A percentile compares a stretch with the other conserved stretches of the same genome.
Conservation (phyloP, 2,329 filamentous ascomycete species). For the Trichophyton equinum region DNA sequence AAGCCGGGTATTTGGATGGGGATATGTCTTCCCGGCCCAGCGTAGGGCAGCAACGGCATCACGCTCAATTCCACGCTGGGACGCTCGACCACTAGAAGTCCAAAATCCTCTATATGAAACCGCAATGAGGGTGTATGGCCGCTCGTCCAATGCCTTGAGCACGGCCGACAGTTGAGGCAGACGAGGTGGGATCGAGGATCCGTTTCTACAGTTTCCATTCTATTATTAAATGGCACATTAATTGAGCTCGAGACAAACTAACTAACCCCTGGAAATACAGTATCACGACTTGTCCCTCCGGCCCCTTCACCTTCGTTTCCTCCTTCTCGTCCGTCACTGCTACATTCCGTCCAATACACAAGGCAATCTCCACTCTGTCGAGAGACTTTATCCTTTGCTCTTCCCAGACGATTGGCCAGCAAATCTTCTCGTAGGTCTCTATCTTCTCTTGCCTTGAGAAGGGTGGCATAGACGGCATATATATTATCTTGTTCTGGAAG, state of each 20-base stretch:
- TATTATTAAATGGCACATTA: not conserved
- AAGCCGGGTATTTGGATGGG: not conserved
- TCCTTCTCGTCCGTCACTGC: not conserved
- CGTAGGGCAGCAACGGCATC: slow-evolving; percentile 53
- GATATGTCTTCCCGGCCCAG: slow-evolving; percentile 44
- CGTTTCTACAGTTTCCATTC: slow-evolving; percentile 21
- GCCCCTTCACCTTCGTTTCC: not conserved
- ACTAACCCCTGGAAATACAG: slow-evolving; percentile 39
- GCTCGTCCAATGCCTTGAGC: slow-evolving; percentile 19
- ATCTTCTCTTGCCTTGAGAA: slow-evolving; percentile 57
- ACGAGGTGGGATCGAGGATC: slow-evolving; percentile 35
- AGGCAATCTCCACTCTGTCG: slow-evolving; percentile 53
- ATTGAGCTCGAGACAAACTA: not conserved
- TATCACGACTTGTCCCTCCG: slow-evolving; percentile 23
- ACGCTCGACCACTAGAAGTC: slow-evolving; percentile 60
- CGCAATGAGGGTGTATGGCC: slow-evolving; percentile 27
- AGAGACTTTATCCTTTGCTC: slow-evolving; percentile 47
- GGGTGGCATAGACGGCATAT: slow-evolving; percentile 64
- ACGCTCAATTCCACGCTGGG: slow-evolving; percentile 55
- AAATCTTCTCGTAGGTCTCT: slow-evolving; percentile 47
- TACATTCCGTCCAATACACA: slow-evolving; percentile 39
- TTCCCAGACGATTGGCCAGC: slow-evolving; percentile 53
- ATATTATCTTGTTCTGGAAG: slow-evolving; percentile 72
- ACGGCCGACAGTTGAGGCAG: slow-evolving; percentile 37
- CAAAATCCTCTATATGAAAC: slow-evolving; percentile 60